phyloP scores from a whole-genome alignment of 768 basidiomycete genomes.

The Fibroporia radiculosa region DNA sequence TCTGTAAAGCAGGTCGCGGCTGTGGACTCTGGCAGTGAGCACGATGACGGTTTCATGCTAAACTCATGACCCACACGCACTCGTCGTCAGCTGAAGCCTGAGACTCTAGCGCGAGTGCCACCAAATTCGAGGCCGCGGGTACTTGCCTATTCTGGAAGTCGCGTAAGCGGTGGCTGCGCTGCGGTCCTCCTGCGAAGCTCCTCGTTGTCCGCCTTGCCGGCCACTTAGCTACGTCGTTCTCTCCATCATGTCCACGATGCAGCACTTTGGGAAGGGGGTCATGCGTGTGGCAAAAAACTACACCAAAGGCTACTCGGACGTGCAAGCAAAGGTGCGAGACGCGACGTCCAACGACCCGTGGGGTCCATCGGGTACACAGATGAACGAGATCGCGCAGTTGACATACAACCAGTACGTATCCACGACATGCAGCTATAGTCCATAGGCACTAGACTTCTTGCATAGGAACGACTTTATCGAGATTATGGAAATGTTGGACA shows the following conservation, averaged over 20 bases:
- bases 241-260: slow-evolving; percentile 34
- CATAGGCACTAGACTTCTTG: background rate
- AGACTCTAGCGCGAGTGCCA: no score
- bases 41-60: no score
- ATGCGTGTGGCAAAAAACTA: slow-evolving; percentile 91
- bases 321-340: slow-evolving; percentile 92
- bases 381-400: slow-evolving; percentile 97
- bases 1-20: no score
- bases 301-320: slow-evolving; percentile 93
- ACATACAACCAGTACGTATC: slow-evolving; percentile 88
- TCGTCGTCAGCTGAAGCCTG: no score
- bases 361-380: slow-evolving; percentile 96
- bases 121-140: no score
- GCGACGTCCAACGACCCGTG: slow-evolving; percentile 97
- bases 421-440: background rate
- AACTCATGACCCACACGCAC: no score
- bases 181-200: background rate
- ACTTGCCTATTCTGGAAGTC: background rate
- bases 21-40: no score
- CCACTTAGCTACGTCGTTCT: background rate
- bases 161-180: background rate
- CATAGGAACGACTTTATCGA: slow-evolving; percentile 90
- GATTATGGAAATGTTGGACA: slow-evolving; percentile 99
- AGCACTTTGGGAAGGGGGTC: slow-evolving; percentile 79
- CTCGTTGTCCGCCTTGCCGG: background rate